These are phyloP conservation scores for Cicer chorassanicum DNA, from an alignment of 306 rosid genomes.

Conservation along the genomic window DNA sequence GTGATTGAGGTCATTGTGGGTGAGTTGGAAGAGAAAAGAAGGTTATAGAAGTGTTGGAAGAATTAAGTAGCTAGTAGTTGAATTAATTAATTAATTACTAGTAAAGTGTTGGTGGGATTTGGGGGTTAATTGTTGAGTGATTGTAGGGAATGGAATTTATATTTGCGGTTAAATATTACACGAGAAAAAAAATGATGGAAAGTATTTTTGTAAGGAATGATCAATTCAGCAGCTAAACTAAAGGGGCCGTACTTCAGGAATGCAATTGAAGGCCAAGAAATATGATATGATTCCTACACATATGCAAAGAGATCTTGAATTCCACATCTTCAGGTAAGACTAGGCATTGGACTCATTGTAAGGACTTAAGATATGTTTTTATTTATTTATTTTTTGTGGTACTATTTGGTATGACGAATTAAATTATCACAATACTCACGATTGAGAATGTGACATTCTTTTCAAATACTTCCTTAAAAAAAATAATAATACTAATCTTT, in stretches of 20 bases:
- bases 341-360: not conserved
- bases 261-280: slow-evolving; percentile 48
- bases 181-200: not conserved
- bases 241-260: slow-evolving; percentile 33
- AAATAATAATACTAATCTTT: too few relatives aligned
- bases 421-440: too few relatives aligned
- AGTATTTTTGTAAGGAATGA: slow-evolving; percentile 37
- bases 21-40: slow-evolving; percentile 8
- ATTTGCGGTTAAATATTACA: not conserved
- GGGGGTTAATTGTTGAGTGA: slow-evolving; percentile 23
- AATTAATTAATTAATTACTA: slow-evolving; percentile 31
- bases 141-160: slow-evolving; percentile 18
- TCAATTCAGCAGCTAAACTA: slow-evolving; percentile 34
- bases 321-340: not conserved
- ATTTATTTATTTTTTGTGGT: too few relatives aligned
- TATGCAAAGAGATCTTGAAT: slow-evolving; percentile 7
- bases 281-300: slow-evolving; percentile 34
- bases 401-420: too few relatives aligned
- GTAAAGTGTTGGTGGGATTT: slow-evolving; percentile 39
- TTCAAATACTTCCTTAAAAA: too few relatives aligned
- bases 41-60: slow-evolving; percentile 39
- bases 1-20: slow-evolving; percentile 22
- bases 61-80: slow-evolving; percentile 35
- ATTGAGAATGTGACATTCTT: too few relatives aligned
- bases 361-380: not conserved